Percentiles rank a stretch among this genome's conserved stretches.
These are phyloP conservation scores for Xylaria nigripes DNA, from an alignment of 495 filamentous ascomycete genomes.

Conservation along the genomic window DNA sequence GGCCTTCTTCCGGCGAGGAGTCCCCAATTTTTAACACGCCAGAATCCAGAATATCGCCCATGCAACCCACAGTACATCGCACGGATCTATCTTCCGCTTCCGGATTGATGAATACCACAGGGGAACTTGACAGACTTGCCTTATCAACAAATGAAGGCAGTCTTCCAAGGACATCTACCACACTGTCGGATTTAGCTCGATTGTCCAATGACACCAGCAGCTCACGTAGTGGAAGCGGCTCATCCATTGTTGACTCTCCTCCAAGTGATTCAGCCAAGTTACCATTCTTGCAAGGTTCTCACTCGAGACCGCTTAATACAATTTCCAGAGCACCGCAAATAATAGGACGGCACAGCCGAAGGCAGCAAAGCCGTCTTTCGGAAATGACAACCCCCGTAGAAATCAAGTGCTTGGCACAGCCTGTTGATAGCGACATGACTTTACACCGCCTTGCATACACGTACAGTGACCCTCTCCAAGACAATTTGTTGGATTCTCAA, in stretches of 20 bases:
- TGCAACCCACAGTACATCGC: conserved; percentile 1
- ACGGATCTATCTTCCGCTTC: conserved; percentile 18
- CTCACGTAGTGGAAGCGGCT: background rate
- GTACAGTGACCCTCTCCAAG: conserved; percentile 15
- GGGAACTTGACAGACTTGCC: conserved; percentile 21
- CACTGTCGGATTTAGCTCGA: conserved; percentile 3
- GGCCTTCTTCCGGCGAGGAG: conserved; percentile 22
- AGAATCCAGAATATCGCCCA: conserved; percentile 11
- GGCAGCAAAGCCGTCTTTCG: conserved; percentile 19
- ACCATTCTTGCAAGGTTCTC: conserved; percentile 8
- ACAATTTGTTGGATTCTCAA: conserved; percentile 1
- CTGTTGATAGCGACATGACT: background rate
- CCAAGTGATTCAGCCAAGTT: conserved; percentile 13
- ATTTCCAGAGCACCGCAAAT: conserved; percentile 12
- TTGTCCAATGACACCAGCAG: background rate
- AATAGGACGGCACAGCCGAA: conserved; percentile 11
- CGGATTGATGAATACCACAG: conserved; percentile 22
- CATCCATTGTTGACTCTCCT: background rate
- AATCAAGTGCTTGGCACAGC: conserved; percentile 7
- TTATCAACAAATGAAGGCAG: conserved; percentile 7
- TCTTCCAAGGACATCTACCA: conserved; percentile 7
- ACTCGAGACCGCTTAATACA: conserved; percentile 5
- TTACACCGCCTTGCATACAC: background rate
- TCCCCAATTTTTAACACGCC: conserved; percentile 25
- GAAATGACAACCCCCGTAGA: conserved; percentile 25